phyloP scores from a whole-genome alignment of 192 early-diverging fungal genomes.

The Geranomyces michiganensis region DNA sequence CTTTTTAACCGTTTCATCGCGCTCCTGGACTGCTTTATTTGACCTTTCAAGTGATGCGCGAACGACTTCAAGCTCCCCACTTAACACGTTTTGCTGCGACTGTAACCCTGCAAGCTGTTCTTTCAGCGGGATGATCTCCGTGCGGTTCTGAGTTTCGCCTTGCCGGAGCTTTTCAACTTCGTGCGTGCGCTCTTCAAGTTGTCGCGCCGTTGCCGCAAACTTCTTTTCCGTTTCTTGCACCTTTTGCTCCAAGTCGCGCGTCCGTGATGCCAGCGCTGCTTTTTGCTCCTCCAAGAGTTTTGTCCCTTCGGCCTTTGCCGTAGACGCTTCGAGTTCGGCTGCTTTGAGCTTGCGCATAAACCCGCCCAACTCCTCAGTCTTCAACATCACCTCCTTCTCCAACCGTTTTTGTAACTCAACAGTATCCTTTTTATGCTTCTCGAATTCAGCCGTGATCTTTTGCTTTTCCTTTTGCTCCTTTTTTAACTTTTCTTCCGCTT shows the following conservation, averaged over 20 bases:
- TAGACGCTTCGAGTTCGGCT: conserved; percentile 35
- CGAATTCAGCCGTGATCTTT: conserved; percentile 45
- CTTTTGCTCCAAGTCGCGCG: conserved; percentile 4
- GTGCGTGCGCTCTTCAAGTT: conserved; percentile 24
- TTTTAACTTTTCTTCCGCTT: conserved; percentile 48
- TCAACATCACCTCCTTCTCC: conserved; percentile 46
- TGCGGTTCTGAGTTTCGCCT: conserved; percentile 17
- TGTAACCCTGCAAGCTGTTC: conserved; percentile 36
- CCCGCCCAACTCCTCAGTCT: conserved; percentile 46
- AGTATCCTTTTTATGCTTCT: conserved; percentile 51
- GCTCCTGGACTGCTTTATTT: conserved; percentile 45
- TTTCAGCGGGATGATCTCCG: conserved; percentile 34
- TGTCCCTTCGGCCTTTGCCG: conserved; percentile 33
- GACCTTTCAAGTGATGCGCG: conserved; percentile 42
- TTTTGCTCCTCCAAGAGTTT: conserved; percentile 35
- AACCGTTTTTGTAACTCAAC: conserved; percentile 46
- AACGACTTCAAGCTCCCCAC: conserved; percentile 49
- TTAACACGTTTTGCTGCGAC: conserved; percentile 33
- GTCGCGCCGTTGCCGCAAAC: conserved; percentile 1
- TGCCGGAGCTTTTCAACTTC: conserved; percentile 19
- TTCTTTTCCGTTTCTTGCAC: conserved; percentile 28
- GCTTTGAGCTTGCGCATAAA: conserved; percentile 34
- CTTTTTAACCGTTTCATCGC: conserved; percentile 55
- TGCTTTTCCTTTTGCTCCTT: conserved; percentile 47
- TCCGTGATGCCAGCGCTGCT: conserved; percentile 17